These are phyloP conservation scores for Blastobotrys chiropterorum DNA, from an alignment of 805 yeast species.

Conservation along the genomic window DNA sequence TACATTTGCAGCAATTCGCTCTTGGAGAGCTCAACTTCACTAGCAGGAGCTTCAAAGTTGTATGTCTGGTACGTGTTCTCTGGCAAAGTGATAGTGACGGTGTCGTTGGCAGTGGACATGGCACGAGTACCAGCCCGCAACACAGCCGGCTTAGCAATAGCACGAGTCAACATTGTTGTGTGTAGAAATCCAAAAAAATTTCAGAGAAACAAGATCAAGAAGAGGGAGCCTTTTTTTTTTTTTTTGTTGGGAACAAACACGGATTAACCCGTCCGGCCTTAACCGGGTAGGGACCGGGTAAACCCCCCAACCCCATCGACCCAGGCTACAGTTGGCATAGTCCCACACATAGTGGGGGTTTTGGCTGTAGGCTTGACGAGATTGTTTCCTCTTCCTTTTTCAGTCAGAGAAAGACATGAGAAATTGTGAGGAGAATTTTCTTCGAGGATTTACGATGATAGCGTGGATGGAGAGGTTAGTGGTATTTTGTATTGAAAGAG, in stretches of 20 bases:
- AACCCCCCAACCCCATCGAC: background rate
- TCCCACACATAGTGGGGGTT: too few species aligned
- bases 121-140: background rate
- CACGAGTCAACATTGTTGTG: conserved; percentile 1
- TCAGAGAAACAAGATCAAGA: background rate
- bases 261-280: background rate
- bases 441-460: too few species aligned
- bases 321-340: background rate
- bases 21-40: conserved; percentile 74
- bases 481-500: background rate
- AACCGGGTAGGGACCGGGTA: background rate
- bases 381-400: background rate
- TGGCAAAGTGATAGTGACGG: conserved; percentile 44
- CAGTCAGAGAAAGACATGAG: background rate
- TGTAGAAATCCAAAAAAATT: background rate
- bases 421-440: too few species aligned
- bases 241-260: background rate
- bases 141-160: conserved; percentile 1
- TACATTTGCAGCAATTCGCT: conserved; percentile 81
- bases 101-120: conserved; percentile 3
- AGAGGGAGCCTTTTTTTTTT: background rate
- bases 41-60: conserved; percentile 67
- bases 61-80: conserved; percentile 81
- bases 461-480: too few species aligned
- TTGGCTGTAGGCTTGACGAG: background rate